These are phyloP conservation scores for Venturia oleaginea DNA, from an alignment of 2,329 filamentous ascomycete genomes.

Conservation along the genomic window DNA sequence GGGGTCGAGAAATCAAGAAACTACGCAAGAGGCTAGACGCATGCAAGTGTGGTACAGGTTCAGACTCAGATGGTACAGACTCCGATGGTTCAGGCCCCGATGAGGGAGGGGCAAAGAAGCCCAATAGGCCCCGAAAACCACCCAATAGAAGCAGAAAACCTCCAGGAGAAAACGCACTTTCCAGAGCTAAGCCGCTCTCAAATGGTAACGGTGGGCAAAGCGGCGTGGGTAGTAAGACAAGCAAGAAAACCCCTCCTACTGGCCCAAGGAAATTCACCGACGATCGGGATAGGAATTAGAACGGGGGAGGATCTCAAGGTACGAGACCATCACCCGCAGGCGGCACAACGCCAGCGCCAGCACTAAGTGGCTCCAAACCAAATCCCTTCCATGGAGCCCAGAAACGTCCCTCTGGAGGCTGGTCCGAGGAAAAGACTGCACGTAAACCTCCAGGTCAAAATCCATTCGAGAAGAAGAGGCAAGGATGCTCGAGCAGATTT, in stretches of 20 bases:
- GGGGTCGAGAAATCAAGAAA: background rate
- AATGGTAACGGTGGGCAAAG: background rate
- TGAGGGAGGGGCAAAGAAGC: too few species aligned
- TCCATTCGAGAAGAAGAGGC: background rate
- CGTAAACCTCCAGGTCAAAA: background rate
- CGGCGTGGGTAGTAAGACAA: background rate
- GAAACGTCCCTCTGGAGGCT: background rate
- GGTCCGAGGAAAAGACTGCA: background rate
- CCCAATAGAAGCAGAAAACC: background rate
- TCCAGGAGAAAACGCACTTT: background rate
- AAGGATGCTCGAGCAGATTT: background rate
- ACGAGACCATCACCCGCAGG: background rate
- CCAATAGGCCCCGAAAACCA: background rate
- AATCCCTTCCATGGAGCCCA: background rate
- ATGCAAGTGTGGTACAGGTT: background rate
- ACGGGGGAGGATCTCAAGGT: background rate
- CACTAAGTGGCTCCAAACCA: background rate
- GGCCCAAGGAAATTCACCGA: background rate
- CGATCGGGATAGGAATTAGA: background rate
- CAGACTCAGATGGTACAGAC: background rate
- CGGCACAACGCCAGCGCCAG: background rate
- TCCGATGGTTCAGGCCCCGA: background rate
- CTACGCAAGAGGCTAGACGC: background rate
- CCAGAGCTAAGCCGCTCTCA: background rate
- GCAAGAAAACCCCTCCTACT: background rate